Base-by-base conservation (phyloP, 768 basidiomycete genomes). In the Candolleomyces aberdarensis region DNA sequence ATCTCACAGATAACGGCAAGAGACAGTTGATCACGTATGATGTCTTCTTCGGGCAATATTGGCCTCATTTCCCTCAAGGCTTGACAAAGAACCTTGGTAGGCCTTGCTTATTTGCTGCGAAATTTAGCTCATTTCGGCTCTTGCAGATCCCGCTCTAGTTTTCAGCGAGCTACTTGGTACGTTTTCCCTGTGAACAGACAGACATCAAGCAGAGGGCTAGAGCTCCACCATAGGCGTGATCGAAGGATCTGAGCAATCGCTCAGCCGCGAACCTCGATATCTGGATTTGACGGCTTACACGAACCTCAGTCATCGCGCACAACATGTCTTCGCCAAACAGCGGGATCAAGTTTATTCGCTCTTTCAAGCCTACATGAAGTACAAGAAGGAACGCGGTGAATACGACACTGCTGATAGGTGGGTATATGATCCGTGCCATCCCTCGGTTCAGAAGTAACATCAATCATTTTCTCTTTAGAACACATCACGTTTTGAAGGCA, bases 111-210 rank as follows among this genome's bases (percentile, higher is more conserved):
- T 58, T 29, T 5, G 43, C 31, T n/a, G 41, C 41, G 14, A 20
- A 14, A 17, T 52, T 19, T 19, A 22, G 5, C 29, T 51, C 57
- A 49, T 44, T 26, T 14, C 9, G 43, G n/a, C 11, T 14, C 53
- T 15, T 44, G 31, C 44, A 91, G 89, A 87, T 67, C 78, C 87
- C 1, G 75, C 82, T 11, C 71, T 86, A 3, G 85, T 88, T 0
- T 91, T 82, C 66, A 83, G 81, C 46, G 87, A 91, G 65, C 71
- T 91, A 29, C 78, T 89, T 62, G 88, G 88, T 83, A 56, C n/a
- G 75, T 65, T 43, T 29, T 43, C 40, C 29, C 2, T 43, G 17
- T n/a, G 7, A 15, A 29, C 15, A 17, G 32, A 55, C 7, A 48
- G 32, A 55, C 7, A 48, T 43, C 15, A 41, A 40, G 39, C 6